phyloP scores from a whole-genome alignment of 257 asterid genomes.

The Forsythia suspensa region DNA sequence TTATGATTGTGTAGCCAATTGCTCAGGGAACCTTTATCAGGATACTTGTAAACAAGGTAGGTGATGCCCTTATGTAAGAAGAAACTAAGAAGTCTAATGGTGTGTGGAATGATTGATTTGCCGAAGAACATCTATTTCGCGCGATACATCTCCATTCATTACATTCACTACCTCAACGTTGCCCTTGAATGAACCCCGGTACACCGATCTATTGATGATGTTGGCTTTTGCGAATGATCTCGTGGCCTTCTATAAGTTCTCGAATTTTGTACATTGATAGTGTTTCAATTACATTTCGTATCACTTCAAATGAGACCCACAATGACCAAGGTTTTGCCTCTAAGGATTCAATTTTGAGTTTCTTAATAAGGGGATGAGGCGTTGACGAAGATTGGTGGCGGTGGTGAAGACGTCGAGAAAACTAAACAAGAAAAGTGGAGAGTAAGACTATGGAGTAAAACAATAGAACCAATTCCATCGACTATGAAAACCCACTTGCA shows the following conservation, averaged over 20 bases:
- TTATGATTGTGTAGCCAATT: conserved; percentile 32
- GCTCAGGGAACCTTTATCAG: conserved; percentile 42
- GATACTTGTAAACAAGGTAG: conserved; percentile 63
- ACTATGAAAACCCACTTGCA: conserved; percentile 47
- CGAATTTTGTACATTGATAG: conserved; percentile 46
- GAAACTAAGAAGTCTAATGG: conserved; percentile 53
- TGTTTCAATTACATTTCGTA: conserved; percentile 38
- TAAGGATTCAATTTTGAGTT: conserved; percentile 18
- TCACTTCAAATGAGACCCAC: conserved; percentile 24
- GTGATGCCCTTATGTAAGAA: conserved; percentile 55
- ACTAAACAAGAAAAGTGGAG: conserved; percentile 9
- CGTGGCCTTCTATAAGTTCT: conserved; percentile 53
- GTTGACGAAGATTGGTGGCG: conserved; percentile 14
- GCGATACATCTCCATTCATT: conserved; percentile 47
- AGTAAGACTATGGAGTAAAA: conserved; percentile 19
- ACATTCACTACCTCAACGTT: conserved; percentile 57
- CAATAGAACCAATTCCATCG: conserved; percentile 46
- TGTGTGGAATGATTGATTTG: conserved; percentile 53
- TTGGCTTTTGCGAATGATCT: conserved; percentile 38
- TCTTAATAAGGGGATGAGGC: conserved; percentile 4
- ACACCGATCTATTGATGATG: conserved; percentile 47
- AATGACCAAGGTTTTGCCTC: too few species aligned
- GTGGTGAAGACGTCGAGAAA: conserved; percentile 23
- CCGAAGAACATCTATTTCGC: conserved; percentile 45
- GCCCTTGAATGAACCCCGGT: conserved; percentile 47